Conservation (phyloP, 495 filamentous ascomycete genomes). For the Penicillium cataractarum region DNA sequence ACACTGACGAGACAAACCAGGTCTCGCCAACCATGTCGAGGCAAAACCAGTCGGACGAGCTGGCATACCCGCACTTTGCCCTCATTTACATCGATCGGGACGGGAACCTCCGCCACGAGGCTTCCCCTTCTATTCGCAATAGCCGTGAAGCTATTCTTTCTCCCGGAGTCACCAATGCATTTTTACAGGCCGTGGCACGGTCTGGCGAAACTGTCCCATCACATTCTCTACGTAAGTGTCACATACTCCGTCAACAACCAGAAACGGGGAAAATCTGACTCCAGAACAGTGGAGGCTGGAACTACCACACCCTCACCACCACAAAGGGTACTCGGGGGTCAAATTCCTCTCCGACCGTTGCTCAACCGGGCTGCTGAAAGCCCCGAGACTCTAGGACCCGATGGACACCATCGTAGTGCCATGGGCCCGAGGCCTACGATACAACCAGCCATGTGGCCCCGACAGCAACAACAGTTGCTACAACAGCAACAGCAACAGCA, state of each 20-base stretch:
- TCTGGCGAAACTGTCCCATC: constrained; percentile 25
- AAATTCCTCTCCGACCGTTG: constrained; percentile 3
- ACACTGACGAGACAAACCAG: constrained; percentile 16
- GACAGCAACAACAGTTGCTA: background rate
- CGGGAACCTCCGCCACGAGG: constrained; percentile 41
- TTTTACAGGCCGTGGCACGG: constrained; percentile 40
- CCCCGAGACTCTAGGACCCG: background rate
- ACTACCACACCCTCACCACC: constrained; percentile 3
- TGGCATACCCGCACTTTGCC: constrained; percentile 39
- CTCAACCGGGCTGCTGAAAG: constrained; percentile 9
- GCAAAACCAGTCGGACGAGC: constrained; percentile 28
- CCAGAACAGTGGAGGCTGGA: constrained; percentile 11
- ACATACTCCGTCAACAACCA: constrained; percentile 9
- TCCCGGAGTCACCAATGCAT: constrained; percentile 39
- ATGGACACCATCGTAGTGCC: constrained; percentile 1
- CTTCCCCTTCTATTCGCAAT: constrained; percentile 39
- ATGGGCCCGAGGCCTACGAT: background rate
- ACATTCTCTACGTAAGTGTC: constrained; percentile 23
- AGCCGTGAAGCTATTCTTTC: constrained; percentile 40
- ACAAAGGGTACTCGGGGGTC: constrained; percentile 1
- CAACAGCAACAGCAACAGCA: background rate
- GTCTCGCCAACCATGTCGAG: constrained; percentile 31
- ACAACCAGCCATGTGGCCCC: constrained; percentile 20
- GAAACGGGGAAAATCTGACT: constrained; percentile 10
- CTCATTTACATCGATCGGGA: constrained; percentile 43